Evolutionary conservation across 306 rosid species (phyloP).

Genomic region (Vicia sativa): DNA sequence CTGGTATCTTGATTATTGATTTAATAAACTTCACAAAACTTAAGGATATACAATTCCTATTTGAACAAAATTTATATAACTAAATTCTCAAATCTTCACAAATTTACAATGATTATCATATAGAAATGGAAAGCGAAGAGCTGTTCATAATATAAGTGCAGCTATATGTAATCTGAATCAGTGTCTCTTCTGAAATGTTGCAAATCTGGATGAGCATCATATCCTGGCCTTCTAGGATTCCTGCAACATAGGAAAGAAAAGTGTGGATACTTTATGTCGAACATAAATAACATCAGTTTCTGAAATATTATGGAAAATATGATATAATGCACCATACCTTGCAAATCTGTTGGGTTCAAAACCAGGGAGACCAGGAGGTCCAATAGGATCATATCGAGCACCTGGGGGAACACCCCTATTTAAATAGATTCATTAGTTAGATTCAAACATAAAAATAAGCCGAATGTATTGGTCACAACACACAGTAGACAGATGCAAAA

Average conservation of each 20-base stretch:
- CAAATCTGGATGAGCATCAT: conserved; percentile 75
- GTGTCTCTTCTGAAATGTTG: conserved; percentile 65
- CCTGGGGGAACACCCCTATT: conserved; percentile 84
- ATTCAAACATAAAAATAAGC: conserved; percentile 8
- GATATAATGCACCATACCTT: conserved; percentile 46
- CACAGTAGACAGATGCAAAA: no score
- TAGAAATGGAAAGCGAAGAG: neutral
- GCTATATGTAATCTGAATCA: conserved; percentile 78
- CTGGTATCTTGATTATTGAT: neutral
- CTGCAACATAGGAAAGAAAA: conserved; percentile 40
- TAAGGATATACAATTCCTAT: neutral
- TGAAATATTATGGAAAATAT: neutral
- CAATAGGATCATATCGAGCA: conserved; percentile 87
- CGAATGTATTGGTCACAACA: no score
- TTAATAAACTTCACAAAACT: neutral
- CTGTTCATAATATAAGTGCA: neutral
- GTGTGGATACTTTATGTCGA: neutral
- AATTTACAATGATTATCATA: conserved; percentile 18
- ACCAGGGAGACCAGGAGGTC: conserved; percentile 86
- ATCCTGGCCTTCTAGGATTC: conserved; percentile 62
- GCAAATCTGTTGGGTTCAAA: conserved; percentile 75
- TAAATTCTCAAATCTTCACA: neutral
- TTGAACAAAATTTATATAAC: neutral
- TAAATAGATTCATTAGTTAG: conserved; percentile 19
- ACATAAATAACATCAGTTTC: neutral